These are phyloP conservation scores for Gnomoniopsis sp. DNA, from an alignment of 2,329 filamentous ascomycete genomes.

Conservation along the genomic window DNA sequence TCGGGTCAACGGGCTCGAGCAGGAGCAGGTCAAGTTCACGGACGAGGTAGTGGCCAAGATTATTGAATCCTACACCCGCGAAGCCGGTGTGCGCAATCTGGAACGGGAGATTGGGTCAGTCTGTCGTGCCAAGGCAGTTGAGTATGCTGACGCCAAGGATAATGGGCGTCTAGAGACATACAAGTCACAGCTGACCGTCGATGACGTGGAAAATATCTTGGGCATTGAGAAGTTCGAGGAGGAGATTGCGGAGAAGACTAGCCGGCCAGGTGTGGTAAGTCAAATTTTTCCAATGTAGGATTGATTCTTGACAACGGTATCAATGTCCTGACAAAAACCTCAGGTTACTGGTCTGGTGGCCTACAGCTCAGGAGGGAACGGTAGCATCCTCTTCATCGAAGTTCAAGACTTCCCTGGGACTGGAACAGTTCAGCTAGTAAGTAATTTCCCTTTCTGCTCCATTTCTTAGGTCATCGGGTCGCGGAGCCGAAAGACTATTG, in stretches of 20 bases:
- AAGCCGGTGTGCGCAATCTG: conserved; percentile 91
- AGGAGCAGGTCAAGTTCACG: conserved; percentile 71
- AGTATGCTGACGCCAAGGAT: conserved; percentile 89
- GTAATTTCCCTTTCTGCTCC: neutral
- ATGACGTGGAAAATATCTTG: conserved; percentile 85
- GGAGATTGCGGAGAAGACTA: conserved; percentile 84
- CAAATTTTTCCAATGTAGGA: too few species aligned
- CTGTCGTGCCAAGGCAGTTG: conserved; percentile 90
- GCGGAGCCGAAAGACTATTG: neutral
- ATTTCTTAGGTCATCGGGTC: neutral
- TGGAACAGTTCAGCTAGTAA: conserved; percentile 75
- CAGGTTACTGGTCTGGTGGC: conserved; percentile 79
- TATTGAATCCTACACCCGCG: conserved; percentile 93
- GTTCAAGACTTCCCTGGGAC: conserved; percentile 95
- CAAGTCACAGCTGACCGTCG: conserved; percentile 66
- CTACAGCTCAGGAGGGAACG: conserved; percentile 88
- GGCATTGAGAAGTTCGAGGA: conserved; percentile 93
- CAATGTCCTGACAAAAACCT: too few species aligned
- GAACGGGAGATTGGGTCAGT: conserved; percentile 95
- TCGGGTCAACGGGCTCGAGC: conserved; percentile 77
- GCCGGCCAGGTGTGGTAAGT: conserved; percentile 77
- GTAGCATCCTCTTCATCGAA: conserved; percentile 97
- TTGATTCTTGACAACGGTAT: too few species aligned
- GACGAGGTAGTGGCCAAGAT: conserved; percentile 90
- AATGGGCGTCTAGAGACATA: conserved; percentile 65